Conservation (phyloP, 1,284 basidiomycete genomes). For the Irpex sp. region DNA sequence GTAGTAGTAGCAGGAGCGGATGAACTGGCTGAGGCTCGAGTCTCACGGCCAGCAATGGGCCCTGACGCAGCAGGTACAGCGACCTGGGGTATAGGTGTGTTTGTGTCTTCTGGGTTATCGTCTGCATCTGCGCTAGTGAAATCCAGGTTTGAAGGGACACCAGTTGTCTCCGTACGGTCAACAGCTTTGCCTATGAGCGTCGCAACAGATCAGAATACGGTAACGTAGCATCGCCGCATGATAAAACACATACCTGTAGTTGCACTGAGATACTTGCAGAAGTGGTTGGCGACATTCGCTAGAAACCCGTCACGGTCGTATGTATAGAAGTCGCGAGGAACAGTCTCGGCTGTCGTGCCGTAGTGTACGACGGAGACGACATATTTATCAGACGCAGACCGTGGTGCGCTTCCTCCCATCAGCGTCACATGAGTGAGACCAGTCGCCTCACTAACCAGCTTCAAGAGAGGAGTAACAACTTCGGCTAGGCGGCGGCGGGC, state of each 20-base stretch:
- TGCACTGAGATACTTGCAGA: background rate
- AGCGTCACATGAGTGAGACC: background rate
- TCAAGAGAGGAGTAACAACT: background rate
- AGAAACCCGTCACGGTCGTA: background rate
- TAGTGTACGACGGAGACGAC: background rate
- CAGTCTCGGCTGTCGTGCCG: background rate
- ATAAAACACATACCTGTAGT: background rate
- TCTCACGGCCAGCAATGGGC: background rate
- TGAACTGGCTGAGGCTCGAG: background rate
- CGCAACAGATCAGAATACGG: background rate
- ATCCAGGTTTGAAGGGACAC: background rate
- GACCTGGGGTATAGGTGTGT: background rate
- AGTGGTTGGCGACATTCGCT: background rate
- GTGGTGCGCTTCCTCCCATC: background rate
- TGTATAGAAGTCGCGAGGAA: background rate
- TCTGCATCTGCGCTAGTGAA: background rate
- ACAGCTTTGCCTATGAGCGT: background rate
- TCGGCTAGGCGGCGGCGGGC: background rate
- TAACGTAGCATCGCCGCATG: background rate
- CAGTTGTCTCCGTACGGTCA: background rate
- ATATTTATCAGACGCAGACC: background rate
- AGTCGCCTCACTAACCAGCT: background rate
- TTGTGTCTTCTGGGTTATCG: background rate
- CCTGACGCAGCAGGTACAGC: background rate
- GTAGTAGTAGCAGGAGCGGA: background rate